A percentile compares a stretch with the other conserved stretches of the same genome.
Conservation (phyloP, 78 protist species). For the Mastigamoeba balamuthi region DNA sequence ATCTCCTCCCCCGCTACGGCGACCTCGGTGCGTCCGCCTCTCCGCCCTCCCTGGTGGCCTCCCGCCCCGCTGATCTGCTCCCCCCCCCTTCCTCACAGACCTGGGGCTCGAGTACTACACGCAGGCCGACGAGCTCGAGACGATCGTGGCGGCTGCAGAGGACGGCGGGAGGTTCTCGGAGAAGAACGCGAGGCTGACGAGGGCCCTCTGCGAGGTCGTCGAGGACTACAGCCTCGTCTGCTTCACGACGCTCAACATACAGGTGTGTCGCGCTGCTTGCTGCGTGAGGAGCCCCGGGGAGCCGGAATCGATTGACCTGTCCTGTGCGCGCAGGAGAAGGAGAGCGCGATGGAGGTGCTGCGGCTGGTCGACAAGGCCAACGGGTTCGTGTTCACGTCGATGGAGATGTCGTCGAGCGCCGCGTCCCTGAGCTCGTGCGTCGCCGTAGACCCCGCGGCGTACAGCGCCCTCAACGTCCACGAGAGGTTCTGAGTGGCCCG, state of each 20-base stretch:
- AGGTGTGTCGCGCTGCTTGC: neutral
- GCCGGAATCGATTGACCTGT: neutral
- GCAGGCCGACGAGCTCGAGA: conserved; percentile 50
- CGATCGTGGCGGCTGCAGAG: neutral
- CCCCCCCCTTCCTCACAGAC: neutral
- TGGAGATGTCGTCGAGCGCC: no score
- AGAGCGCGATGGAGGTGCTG: conserved; percentile 14
- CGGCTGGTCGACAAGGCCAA: conserved; percentile 50
- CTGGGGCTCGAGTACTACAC: conserved; percentile 57
- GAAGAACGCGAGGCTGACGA: conserved; percentile 12
- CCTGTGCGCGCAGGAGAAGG: conserved; percentile 14
- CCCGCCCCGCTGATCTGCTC: neutral
- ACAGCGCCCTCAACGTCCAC: no score
- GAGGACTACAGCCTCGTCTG: conserved; percentile 74
- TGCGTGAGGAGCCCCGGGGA: no score
- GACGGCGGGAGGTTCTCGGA: neutral
- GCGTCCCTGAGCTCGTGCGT: no score
- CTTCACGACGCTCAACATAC: conserved; percentile 51
- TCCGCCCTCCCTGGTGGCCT: neutral
- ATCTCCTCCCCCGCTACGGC: conserved; percentile 65
- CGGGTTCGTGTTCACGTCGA: conserved; percentile 55
- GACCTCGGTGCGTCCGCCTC: conserved; percentile 1
- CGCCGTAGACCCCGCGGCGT: no score
- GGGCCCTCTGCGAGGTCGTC: conserved; percentile 49
- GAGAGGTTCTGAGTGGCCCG: no score